Percentiles rank a stretch among this genome's conserved stretches.
These are phyloP conservation scores for Chaetomium fimeti DNA, from an alignment of 495 filamentous ascomycete species.

Conservation along the genomic window DNA sequence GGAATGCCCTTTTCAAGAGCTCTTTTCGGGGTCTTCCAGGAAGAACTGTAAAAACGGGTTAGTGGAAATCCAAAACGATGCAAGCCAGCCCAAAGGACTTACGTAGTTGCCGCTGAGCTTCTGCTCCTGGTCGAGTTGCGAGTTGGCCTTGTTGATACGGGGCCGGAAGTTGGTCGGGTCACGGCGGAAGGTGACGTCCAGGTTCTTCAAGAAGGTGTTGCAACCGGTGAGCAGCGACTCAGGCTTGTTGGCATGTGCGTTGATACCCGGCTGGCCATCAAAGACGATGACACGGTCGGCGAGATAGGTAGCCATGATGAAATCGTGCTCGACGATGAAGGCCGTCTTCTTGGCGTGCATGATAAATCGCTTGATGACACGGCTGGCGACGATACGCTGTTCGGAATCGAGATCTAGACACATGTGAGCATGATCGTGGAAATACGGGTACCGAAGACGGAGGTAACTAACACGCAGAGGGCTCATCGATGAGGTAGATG, in stretches of 20 bases:
- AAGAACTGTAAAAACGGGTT: conserved; percentile 61
- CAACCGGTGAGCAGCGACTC: conserved; percentile 93
- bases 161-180: conserved; percentile 94
- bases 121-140: conserved; percentile 95
- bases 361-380: conserved; percentile 99
- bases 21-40: conserved; percentile 72
- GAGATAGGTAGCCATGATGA: conserved; percentile 98
- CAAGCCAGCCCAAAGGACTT: conserved; percentile 41
- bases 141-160: conserved; percentile 96
- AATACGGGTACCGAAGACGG: background rate
- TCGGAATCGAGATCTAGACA: conserved; percentile 77
- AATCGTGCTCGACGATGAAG: conserved; percentile 99
- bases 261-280: conserved; percentile 84
- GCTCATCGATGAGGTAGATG: conserved; percentile 96
- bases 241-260: conserved; percentile 82
- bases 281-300: conserved; percentile 98
- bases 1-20: conserved; percentile 61
- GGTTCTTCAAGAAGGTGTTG: conserved; percentile 91
- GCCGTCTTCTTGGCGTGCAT: conserved; percentile 99
- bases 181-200: conserved; percentile 97
- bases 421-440: conserved; percentile 5
- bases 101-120: conserved; percentile 90
- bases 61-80: conserved; percentile 19
- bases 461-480: conserved; percentile 35
- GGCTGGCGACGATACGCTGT: conserved; percentile 93